Base-by-base conservation (phyloP, 305 asterid genomes). In the Rubia tinctorum region DNA sequence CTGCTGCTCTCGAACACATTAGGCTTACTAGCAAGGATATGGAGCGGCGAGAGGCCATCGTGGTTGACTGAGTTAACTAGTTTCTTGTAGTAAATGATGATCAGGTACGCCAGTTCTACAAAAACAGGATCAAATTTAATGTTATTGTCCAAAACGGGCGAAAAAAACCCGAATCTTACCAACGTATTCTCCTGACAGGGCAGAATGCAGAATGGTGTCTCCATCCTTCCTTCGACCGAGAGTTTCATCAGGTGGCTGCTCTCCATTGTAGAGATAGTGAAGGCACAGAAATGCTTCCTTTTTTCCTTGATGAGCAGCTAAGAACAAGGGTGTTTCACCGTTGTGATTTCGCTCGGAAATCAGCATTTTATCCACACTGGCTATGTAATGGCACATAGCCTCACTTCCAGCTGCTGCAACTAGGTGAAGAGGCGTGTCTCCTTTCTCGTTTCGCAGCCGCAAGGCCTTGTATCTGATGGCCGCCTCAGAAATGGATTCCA, bases 341-440 rank as follows among this genome's bases (percentile, higher is more conserved):
- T 74, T 60, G 0, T 2, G 6, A 69, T 86, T 86, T 55, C 83
- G 83, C 6, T 14, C 42, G 7, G 2, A 11, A 61, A 77, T 76
- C 63, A 76, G 84, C n/a, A 20, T 6, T 3, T 49, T 15, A 27
- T 23, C 60, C 30, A 40, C 15, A 15, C 23, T 18, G 43, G 69
- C 85, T 22, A 86, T 73, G 44, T 17, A 30, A 0, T 18, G 0
- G 64, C 85, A 82, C 1, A 82, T 69, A 0, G 7, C 15, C 7
- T 30, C 76, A 70, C 79, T 76, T 7, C 91, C 88, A 11, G 71
- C 80, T 11, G 80, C 80, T 9, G 89, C 89, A 8, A 89, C 88
- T 0, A 83, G 75, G 56, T 87, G 89, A 61, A 87, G 88, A 61
- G 88, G 82, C 13, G 91, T 85, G 77, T 86, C 72, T 20, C 88